Conservation (phyloP, 768 basidiomycete genomes). For the Mrakia gelida region DNA sequence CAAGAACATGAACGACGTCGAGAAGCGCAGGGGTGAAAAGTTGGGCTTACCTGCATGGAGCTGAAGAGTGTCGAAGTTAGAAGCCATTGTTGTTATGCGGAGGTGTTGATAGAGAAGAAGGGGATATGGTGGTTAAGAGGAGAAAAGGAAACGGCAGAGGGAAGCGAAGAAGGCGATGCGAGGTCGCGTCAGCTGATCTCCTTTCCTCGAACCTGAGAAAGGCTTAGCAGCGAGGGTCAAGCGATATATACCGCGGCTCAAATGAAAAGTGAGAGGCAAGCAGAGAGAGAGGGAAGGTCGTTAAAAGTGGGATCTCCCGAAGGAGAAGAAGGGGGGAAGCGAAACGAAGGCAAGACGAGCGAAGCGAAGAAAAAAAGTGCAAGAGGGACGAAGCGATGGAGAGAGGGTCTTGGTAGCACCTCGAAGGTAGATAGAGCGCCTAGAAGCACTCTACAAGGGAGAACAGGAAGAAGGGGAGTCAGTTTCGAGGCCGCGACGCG, state of each 20-base stretch:
- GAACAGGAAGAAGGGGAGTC: background rate
- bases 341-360: background rate
- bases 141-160: background rate
- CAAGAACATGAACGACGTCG: background rate
- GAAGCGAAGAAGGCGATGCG: background rate
- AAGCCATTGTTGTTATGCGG: background rate
- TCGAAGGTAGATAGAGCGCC: too few relatives aligned
- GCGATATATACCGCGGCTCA: too few relatives aligned
- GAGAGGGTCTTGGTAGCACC: background rate
- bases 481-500: background rate
- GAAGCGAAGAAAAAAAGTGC: background rate
- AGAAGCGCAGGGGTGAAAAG: background rate
- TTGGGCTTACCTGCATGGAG: background rate
- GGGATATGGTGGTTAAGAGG: background rate
- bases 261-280: background rate
- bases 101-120: background rate
- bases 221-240: too few relatives aligned
- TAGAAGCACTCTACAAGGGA: conserved; percentile 22
- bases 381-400: background rate
- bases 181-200: background rate
- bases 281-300: background rate
- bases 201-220: background rate
- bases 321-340: background rate
- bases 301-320: background rate
- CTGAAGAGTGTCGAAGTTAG: background rate